Evolutionary conservation across 1,139 yeast genomes (phyloP), one percentile per base, ranked within the genome.

Genomic region (Blastobotrys proliferans): DNA sequence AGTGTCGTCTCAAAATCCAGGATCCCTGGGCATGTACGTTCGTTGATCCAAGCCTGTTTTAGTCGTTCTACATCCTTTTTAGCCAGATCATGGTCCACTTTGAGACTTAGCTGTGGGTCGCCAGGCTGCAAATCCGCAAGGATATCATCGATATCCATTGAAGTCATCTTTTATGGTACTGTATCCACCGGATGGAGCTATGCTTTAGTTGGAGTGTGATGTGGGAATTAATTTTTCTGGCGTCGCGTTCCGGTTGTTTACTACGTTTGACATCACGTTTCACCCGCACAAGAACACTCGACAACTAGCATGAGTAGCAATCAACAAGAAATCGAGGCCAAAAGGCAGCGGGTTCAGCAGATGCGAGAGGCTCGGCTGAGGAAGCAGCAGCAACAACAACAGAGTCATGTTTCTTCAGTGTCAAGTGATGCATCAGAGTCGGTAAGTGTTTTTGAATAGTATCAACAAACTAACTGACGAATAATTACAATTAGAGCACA

Each of bases 11-110:
- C 79, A 58, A 83, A 90, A 0, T 83, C 85, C 28, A 90, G 67
- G 11, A 92, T 62, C 47, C 85, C 95, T 0, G 97, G 97, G 0
- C 94, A 72, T 74, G 79, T 79, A 45, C 96, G 70, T 60, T 92
- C 98, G 44, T 83, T 77, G 30, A 84, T 64, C 97, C 95, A 90
- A 2, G 80, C 77, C 28, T 70, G 72, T n/a, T 76, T 70, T 32
- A 88, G 66, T 26, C 44, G 50, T 2, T 36, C 40, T 6, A 36
- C 41, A 22, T 44, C 44, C 16, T 30, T n/a, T 6, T n/a, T 26
- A 6, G 41, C 41, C 6, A 24, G 14, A 3, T 16, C 24, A 13
- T 3, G 20, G 20, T 44, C 47, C 21, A 43, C 48, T 35, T 24
- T 22, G 14, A 13, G 16, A 37, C 19, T 34, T 35, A 26, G 39